phyloP scores from a whole-genome alignment of 2,329 filamentous ascomycete genomes.

The Neonectria hederae region DNA sequence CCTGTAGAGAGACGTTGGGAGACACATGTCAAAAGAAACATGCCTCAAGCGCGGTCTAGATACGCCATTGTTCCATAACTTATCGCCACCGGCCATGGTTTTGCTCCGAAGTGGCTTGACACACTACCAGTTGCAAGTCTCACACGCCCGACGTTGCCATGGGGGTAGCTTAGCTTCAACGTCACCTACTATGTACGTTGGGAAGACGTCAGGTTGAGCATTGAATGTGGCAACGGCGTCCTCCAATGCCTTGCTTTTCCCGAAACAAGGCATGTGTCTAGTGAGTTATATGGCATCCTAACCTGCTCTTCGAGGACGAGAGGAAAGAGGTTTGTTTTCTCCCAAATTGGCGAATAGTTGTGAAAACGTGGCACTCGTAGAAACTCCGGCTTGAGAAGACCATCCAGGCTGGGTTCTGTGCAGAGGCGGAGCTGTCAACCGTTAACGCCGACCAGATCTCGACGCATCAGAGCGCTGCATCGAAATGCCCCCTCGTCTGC shows the following conservation, averaged over 20 bases:
- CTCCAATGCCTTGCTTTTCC: slow-evolving; percentile 5
- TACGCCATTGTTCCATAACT: slow-evolving; percentile 17
- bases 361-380: slow-evolving; percentile 17
- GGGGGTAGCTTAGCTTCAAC: background rate
- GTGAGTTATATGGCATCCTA: background rate
- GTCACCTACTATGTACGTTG: background rate
- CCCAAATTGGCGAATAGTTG: slow-evolving; percentile 2
- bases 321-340: background rate
- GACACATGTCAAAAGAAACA: slow-evolving; percentile 10
- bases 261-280: slow-evolving; percentile 12
- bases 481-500: slow-evolving; percentile 7
- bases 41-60: slow-evolving; percentile 9
- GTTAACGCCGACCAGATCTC: slow-evolving; percentile 21
- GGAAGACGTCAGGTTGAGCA: background rate
- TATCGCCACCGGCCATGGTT: slow-evolving; percentile 8
- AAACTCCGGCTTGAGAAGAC: background rate
- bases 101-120: background rate
- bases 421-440: slow-evolving; percentile 7
- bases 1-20: background rate
- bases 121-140: slow-evolving; percentile 15
- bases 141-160: slow-evolving; percentile 12
- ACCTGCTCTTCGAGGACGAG: slow-evolving; percentile 12
- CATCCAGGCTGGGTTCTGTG: background rate
- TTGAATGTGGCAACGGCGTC: slow-evolving; percentile 9
- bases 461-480: slow-evolving; percentile 18